Evolutionary conservation across 106 monocot genomes (phyloP).

Genomic region (Allium fistulosum): DNA sequence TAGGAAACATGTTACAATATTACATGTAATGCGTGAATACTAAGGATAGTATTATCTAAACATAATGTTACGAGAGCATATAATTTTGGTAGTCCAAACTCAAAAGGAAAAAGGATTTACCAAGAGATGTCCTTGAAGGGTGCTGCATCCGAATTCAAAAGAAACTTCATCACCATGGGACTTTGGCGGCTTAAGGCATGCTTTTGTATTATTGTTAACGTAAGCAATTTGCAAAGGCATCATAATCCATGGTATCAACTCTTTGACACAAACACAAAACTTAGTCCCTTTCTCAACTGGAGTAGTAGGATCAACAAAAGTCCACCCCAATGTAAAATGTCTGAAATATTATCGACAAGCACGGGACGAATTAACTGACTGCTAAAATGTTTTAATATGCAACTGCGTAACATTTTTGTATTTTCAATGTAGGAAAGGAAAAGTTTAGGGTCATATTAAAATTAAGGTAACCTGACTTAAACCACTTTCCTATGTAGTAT

Average conservation of each 20-base stretch:
- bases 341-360: conserved; percentile 7
- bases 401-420: too few relatives aligned
- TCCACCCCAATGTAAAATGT: conserved; percentile 70
- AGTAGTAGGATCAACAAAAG: conserved; percentile 62
- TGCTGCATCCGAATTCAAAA: conserved; percentile 80
- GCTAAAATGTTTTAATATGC: too few relatives aligned
- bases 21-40: too few relatives aligned
- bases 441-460: too few relatives aligned
- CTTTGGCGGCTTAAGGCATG: too few relatives aligned
- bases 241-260: conserved; percentile 59
- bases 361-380: too few relatives aligned
- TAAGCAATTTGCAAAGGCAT: conserved; percentile 84
- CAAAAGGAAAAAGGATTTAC: conserved; percentile 16
- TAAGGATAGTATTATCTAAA: too few relatives aligned
- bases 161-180: conserved; percentile 6
- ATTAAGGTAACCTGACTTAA: too few relatives aligned
- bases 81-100: background rate
- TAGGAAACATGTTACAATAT: too few relatives aligned
- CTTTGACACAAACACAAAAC: conserved; percentile 73
- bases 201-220: conserved; percentile 13
- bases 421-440: too few relatives aligned
- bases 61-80: too few relatives aligned
- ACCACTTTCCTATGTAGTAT: too few relatives aligned
- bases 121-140: conserved; percentile 84
- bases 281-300: conserved; percentile 39